Percentiles rank a stretch among this genome's conserved stretches.
Conservation (phyloP, 805 yeast genomes). For the Pichia scutulata region DNA sequence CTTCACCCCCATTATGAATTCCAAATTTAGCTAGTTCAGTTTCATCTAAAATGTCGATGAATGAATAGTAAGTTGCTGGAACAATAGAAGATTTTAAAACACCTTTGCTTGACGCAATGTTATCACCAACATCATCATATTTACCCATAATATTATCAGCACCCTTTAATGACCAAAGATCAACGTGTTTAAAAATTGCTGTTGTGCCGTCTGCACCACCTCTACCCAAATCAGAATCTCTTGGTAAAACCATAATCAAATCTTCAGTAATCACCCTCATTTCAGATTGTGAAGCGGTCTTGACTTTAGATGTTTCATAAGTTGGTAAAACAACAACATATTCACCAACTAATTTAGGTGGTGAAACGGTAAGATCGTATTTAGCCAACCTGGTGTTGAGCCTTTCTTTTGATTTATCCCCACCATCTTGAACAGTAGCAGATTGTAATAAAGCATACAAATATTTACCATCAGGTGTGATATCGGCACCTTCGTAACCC, state of each 20-base stretch:
- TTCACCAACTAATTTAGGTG: slow-evolving; percentile 21
- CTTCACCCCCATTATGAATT: slow-evolving; percentile 27
- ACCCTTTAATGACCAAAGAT: slow-evolving; percentile 21
- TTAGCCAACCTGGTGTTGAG: slow-evolving; percentile 22
- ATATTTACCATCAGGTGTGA: slow-evolving; percentile 26
- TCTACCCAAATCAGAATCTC: slow-evolving; percentile 25
- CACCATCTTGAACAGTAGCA: slow-evolving; percentile 29
- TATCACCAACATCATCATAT: slow-evolving; percentile 23
- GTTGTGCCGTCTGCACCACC: slow-evolving; percentile 17
- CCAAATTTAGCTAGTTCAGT: slow-evolving; percentile 25
- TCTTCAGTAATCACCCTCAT: slow-evolving; percentile 23
- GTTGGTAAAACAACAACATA: slow-evolving; percentile 26
- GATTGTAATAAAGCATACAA: slow-evolving; percentile 23
- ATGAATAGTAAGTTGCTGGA: slow-evolving; percentile 23
- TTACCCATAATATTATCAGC: slow-evolving; percentile 26
- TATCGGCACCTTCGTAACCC: slow-evolving; percentile 27
- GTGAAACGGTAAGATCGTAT: slow-evolving; percentile 19
- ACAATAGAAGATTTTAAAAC: slow-evolving; percentile 17
- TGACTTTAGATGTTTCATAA: slow-evolving; percentile 17
- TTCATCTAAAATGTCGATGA: slow-evolving; percentile 21
- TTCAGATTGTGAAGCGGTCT: slow-evolving; percentile 28
- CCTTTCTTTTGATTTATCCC: slow-evolving; percentile 18
- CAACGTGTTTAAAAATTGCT: slow-evolving; percentile 25
- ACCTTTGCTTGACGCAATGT: slow-evolving; percentile 23
- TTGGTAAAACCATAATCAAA: slow-evolving; percentile 23